A percentile compares a stretch with the other conserved stretches of the same genome.
Evolutionary conservation across 148 eudicot genomes (phyloP).

Genomic region (Camellia sinensis): DNA sequence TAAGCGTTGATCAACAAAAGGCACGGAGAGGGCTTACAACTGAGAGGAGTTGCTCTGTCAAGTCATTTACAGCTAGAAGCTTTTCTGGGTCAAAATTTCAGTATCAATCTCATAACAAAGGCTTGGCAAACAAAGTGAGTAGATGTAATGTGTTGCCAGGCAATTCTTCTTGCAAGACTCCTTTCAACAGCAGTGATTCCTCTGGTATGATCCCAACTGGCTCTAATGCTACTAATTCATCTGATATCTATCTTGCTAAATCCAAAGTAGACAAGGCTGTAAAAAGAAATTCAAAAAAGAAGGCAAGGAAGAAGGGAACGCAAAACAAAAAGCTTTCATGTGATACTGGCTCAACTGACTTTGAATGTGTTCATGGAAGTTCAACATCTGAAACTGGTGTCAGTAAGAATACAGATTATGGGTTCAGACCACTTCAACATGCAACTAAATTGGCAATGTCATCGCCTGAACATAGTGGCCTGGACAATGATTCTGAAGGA

Average conservation of each 20-base stretch:
- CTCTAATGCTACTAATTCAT: slow-evolving; percentile 1
- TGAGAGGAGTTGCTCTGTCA: slow-evolving; percentile 18
- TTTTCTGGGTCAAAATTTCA: slow-evolving; percentile 14
- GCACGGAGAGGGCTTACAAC: neutral
- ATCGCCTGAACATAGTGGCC: slow-evolving; percentile 9
- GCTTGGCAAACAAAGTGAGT: slow-evolving; percentile 16
- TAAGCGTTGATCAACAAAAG: slow-evolving; percentile 14
- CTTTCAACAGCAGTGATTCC: slow-evolving; percentile 14
- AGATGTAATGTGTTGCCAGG: slow-evolving; percentile 12
- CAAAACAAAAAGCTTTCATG: slow-evolving; percentile 12
- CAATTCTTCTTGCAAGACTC: slow-evolving; percentile 12
- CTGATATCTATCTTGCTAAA: neutral
- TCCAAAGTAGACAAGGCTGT: slow-evolving; percentile 11
- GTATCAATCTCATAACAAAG: slow-evolving; percentile 13
- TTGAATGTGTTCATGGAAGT: slow-evolving; percentile 11
- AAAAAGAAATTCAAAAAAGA: slow-evolving; percentile 17
- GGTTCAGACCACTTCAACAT: slow-evolving; percentile 7
- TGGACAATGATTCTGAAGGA: slow-evolving; percentile 16
- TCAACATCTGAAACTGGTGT: slow-evolving; percentile 8
- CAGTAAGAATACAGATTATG: slow-evolving; percentile 15
- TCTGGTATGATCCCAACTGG: neutral
- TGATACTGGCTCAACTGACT: slow-evolving; percentile 9
- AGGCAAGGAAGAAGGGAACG: slow-evolving; percentile 21
- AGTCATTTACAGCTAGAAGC: slow-evolving; percentile 18
- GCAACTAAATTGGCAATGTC: slow-evolving; percentile 15